Evolutionary conservation across 495 filamentous ascomycete species (phyloP).

Genomic region (Diplogelasinospora grovesii): DNA sequence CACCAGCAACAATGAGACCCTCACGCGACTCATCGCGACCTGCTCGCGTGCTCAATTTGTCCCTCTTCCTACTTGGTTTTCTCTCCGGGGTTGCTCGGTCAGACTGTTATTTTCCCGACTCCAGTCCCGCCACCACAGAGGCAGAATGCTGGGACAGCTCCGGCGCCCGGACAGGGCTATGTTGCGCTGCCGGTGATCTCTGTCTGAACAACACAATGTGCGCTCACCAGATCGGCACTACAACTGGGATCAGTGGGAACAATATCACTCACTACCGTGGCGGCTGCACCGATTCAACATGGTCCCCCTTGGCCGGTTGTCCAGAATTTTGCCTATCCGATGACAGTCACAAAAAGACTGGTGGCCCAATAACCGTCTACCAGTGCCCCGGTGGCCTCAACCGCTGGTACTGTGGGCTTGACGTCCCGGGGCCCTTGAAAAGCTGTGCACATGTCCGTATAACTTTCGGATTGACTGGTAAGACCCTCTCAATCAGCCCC

Average conservation of each 20-base stretch:
- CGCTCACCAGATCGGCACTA: too few species aligned
- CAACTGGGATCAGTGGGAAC: too few species aligned
- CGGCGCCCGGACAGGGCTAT: not conserved
- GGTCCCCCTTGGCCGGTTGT: too few species aligned
- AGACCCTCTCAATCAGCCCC: too few species aligned
- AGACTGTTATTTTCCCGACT: not conserved
- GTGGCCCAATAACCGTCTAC: not conserved
- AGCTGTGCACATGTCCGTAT: too few species aligned
- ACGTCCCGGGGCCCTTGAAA: too few species aligned
- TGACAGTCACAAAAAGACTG: too few species aligned
- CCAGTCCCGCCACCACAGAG: not conserved
- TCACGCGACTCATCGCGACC: too few species aligned
- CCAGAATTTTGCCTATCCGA: too few species aligned
- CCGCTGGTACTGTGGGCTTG: not conserved
- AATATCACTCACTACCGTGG: slow-evolving; percentile 7
- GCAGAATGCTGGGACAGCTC: not conserved
- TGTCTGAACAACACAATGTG: slow-evolving; percentile 11
- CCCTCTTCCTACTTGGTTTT: not conserved
- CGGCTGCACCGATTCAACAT: slow-evolving; percentile 3
- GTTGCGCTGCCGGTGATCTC: slow-evolving; percentile 1
- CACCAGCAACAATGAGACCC: too few species aligned
- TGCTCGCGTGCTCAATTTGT: too few species aligned
- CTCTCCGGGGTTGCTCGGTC: not conserved
- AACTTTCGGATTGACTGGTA: too few species aligned
- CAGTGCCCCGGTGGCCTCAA: not conserved